A percentile compares a stretch with the other conserved stretches of the same genome.
phyloP scores from a whole-genome alignment of 1,284 basidiomycete species.

The Moesziomyces aphidis region DNA sequence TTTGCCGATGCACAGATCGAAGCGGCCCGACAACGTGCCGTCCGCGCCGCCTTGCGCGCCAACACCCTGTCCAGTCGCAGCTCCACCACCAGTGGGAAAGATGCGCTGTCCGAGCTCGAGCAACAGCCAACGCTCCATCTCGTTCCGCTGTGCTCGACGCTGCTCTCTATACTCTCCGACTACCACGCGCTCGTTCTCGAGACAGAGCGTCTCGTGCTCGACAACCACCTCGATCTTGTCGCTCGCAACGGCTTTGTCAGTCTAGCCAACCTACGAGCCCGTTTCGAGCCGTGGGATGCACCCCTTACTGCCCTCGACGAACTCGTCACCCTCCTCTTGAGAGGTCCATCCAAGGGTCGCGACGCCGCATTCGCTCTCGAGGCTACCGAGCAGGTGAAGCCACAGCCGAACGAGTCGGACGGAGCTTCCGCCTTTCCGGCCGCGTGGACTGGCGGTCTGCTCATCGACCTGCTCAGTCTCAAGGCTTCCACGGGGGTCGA shows the following conservation, averaged over 20 bases:
- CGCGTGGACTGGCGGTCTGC: constrained; percentile 51
- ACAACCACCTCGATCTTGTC: constrained; percentile 33
- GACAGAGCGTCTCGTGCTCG: constrained; percentile 39
- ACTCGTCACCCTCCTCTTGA: constrained; percentile 30
- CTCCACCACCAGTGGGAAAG: constrained; percentile 8
- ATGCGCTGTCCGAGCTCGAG: constrained; percentile 22
- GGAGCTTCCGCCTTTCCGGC: constrained; percentile 14
- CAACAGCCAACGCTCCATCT: constrained; percentile 45
- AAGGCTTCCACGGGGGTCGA: constrained; percentile 43
- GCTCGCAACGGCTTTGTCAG: constrained; percentile 41
- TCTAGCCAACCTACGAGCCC: constrained; percentile 43
- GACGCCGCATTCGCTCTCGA: constrained; percentile 26
- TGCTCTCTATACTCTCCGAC: constrained; percentile 37
- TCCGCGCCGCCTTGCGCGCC: constrained; percentile 41
- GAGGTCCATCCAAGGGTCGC: constrained; percentile 22
- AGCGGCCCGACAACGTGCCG: constrained; percentile 27
- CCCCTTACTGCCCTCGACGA: constrained; percentile 43
- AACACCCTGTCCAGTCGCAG: constrained; percentile 29
- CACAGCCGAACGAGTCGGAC: not conserved
- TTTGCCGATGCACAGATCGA: constrained; percentile 46
- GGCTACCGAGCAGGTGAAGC: not conserved
- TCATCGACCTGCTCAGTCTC: constrained; percentile 47
- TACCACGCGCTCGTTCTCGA: constrained; percentile 44
- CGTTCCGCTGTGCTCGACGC: constrained; percentile 46
- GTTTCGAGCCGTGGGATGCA: constrained; percentile 47